A percentile compares a stretch with the other conserved stretches of the same genome.
phyloP scores from a whole-genome alignment of 768 basidiomycete genomes.

The Mycena belliarum region DNA sequence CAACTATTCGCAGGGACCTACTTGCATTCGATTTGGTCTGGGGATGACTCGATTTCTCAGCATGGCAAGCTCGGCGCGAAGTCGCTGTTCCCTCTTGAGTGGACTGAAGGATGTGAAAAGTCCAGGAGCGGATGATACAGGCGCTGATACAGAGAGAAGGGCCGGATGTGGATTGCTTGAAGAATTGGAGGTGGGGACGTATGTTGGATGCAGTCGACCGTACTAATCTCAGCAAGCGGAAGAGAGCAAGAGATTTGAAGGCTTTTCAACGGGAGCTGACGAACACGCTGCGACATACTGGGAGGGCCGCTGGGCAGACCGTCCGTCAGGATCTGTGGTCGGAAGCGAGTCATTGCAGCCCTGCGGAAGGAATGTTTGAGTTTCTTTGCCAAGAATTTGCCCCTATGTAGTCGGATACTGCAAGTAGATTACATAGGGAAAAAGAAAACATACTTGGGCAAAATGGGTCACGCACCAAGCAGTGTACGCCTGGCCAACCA shows the following conservation, averaged over 20 bases:
- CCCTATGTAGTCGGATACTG: neutral
- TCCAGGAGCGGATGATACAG: neutral
- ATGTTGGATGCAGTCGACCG: too few species aligned
- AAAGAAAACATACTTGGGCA: too few species aligned
- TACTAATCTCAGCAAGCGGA: slow-evolving; percentile 1
- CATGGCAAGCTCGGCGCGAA: slow-evolving; percentile 2
- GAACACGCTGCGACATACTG: neutral
- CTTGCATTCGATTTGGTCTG: neutral
- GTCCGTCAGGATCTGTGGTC: neutral
- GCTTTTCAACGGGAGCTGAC: neutral
- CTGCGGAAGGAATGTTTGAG: neutral
- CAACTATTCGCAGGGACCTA: neutral
- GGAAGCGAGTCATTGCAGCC: neutral
- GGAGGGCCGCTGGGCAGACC: neutral
- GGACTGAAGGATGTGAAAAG: slow-evolving; percentile 5
- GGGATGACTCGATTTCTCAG: neutral
- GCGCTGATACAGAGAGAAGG: too few species aligned
- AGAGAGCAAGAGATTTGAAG: slow-evolving; percentile 4
- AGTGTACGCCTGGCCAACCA: neutral
- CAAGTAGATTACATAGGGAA: neutral
- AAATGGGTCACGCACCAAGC: neutral
- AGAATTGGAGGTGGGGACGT: neutral
- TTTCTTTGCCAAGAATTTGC: neutral
- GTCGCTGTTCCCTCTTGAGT: slow-evolving; percentile 1
- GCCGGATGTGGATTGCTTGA: neutral